Conservation (phyloP, 2,329 filamentous ascomycete species). For the Trichophyton simii region DNA sequence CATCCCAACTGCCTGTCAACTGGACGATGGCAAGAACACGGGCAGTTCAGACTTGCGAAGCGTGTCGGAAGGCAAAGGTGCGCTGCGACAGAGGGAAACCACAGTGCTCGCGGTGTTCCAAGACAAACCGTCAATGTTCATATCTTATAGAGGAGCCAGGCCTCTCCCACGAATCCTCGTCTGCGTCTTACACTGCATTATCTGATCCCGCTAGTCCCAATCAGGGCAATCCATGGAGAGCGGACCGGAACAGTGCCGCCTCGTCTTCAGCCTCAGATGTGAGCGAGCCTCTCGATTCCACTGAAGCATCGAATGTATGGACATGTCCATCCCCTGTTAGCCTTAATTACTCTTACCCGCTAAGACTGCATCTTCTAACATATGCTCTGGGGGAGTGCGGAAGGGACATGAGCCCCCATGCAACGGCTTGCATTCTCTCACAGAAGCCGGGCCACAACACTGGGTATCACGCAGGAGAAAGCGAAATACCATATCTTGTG, state of each 20-base stretch:
- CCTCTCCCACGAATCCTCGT: not conserved
- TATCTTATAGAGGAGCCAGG: not conserved
- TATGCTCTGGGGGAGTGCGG: not conserved
- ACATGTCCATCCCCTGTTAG: not conserved
- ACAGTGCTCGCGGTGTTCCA: slow-evolving; percentile 66
- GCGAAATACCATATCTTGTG: slow-evolving; percentile 7
- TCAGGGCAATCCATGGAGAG: not conserved
- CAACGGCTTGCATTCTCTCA: not conserved
- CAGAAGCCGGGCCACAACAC: not conserved
- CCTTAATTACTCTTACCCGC: not conserved
- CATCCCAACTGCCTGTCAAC: not conserved
- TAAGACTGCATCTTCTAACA: not conserved
- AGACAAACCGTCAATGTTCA: slow-evolving; percentile 64
- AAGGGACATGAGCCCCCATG: not conserved
- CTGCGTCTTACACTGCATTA: not conserved
- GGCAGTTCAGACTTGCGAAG: not conserved
- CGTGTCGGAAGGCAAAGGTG: not conserved
- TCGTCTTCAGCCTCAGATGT: not conserved
- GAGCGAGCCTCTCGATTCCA: not conserved
- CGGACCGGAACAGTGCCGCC: not conserved
- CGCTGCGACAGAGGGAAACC: slow-evolving; percentile 61
- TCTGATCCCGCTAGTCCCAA: not conserved
- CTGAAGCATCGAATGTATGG: not conserved
- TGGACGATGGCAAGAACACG: not conserved
- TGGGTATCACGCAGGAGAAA: slow-evolving; percentile 6